Percentiles rank a stretch among this genome's conserved stretches.
Evolutionary conservation across 805 yeast genomes (phyloP).

Genomic region (Metschnikowia continentalis): DNA sequence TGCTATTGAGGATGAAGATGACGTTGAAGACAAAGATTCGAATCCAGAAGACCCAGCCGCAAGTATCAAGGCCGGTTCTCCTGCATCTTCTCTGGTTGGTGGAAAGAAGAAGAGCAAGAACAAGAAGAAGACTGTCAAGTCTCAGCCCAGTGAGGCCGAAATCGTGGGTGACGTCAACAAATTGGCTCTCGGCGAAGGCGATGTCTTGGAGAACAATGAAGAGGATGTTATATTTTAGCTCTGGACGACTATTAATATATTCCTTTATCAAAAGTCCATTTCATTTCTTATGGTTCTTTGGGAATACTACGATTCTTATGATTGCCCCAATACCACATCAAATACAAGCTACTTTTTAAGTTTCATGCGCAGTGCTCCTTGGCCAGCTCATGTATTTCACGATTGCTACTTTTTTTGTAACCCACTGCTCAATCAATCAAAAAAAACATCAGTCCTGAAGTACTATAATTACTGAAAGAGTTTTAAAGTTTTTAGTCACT

Average conservation of each 20-base stretch:
- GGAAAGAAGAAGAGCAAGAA: conserved; percentile 16
- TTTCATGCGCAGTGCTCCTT: background rate
- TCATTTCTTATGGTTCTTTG: background rate
- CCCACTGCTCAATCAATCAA: background rate
- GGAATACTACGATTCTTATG: background rate
- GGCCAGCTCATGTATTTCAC: background rate
- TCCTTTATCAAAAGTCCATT: background rate
- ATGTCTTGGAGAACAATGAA: conserved; percentile 39
- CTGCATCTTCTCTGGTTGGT: conserved; percentile 1
- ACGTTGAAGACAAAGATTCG: conserved; percentile 3
- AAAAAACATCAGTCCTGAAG: background rate
- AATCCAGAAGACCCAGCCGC: conserved; percentile 4
- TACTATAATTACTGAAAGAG: too few species aligned
- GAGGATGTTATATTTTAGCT: conserved; percentile 42
- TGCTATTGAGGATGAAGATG: conserved; percentile 15
- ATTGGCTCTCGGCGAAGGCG: conserved; percentile 22
- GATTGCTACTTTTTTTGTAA: background rate
- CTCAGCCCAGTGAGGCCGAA: conserved; percentile 14
- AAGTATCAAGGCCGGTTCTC: background rate
- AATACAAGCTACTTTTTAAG: background rate
- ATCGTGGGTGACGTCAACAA: conserved; percentile 27
- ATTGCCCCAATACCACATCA: background rate
- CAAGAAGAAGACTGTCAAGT: conserved; percentile 11
- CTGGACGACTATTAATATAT: background rate
- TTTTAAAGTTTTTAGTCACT: background rate